Evolutionary conservation across 176 grass and related monocot genomes (phyloP), one percentile per base, ranked within the genome.

Genomic region (Pharus latifolius): DNA sequence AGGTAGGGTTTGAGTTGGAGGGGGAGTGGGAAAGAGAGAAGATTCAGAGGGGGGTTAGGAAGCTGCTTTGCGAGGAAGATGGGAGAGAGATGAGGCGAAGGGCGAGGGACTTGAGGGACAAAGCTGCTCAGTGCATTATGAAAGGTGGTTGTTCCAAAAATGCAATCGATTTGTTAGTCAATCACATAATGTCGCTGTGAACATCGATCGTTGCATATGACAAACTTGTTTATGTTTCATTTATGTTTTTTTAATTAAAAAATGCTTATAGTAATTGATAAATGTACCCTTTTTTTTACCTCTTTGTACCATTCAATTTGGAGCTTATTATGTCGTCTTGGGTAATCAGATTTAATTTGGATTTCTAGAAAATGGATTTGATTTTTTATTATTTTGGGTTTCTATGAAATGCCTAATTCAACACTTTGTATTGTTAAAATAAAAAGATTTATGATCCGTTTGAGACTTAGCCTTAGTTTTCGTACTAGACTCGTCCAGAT

Each of bases 1-100:
- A 50, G 23, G 4, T 81, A 38, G 83, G 83, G 41, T 66, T 81
- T 13, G 64, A 45, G 40, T 7, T 86, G 3, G 71, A 76, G 28
- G 72, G 65, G 2, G 59, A 49, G 8, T 3, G 69, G 10, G 64
- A 70, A 17, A 80, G 64, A 48, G 49, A 8, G 2, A 32, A 17
- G 2, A 32, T 86, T 0, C 35, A 46, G 71, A 40, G 2, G 14
- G 40, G 56, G 1, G 10, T 59, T 3, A 47, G 1, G 14, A 80
- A 22, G 38, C 29, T 86, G 22, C 1, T 78, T 2, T 43, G 24
- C 3, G 15, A 2, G 7, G 63, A 68, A 19, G 76, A 68, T 63
- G 77, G 83, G 3, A 23, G n/a, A 6, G 17, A 9, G 6, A 70
- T 63, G 49, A 81, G 49, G 10, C 17, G 18, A 0, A 80, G 48